These are phyloP conservation scores for Xylariales sp. DNA, from an alignment of 2,329 filamentous ascomycete genomes.

Conservation along the genomic window DNA sequence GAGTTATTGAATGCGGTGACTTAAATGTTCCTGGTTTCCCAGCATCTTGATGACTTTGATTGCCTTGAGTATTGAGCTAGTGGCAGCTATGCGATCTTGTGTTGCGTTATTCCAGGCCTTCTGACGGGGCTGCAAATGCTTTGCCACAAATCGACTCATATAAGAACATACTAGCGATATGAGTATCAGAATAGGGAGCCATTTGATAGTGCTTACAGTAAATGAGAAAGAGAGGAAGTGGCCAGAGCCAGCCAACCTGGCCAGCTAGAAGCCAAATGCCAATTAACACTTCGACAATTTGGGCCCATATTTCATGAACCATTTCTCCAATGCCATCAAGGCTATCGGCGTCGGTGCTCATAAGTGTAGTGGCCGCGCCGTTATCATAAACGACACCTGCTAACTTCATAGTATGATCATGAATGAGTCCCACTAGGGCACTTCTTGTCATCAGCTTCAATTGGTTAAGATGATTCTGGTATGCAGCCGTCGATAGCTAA, in stretches of 20 bases:
- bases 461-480: slow-evolving; percentile 27
- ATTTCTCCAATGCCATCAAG: slow-evolving; percentile 28
- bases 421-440: slow-evolving; percentile 31
- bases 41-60: slow-evolving; percentile 35
- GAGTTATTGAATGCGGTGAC: slow-evolving; percentile 18
- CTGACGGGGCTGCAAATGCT: slow-evolving; percentile 24
- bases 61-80: slow-evolving; percentile 24
- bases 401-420: slow-evolving; percentile 25
- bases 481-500: slow-evolving; percentile 28
- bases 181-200: slow-evolving; percentile 27
- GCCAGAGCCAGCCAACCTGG: slow-evolving; percentile 38
- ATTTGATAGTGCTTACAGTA: slow-evolving; percentile 38
- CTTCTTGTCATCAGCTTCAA: slow-evolving; percentile 30
- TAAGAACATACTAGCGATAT: slow-evolving; percentile 29
- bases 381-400: slow-evolving; percentile 23
- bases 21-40: slow-evolving; percentile 19
- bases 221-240: slow-evolving; percentile 35
- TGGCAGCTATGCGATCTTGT: slow-evolving; percentile 30
- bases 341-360: slow-evolving; percentile 35
- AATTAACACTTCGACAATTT: slow-evolving; percentile 34
- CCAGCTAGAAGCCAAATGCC: slow-evolving; percentile 32
- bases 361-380: slow-evolving; percentile 31
- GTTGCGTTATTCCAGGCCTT: slow-evolving; percentile 33
- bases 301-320: slow-evolving; percentile 38
- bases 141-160: slow-evolving; percentile 31